Evolutionary conservation across 1,284 basidiomycete species (phyloP).

Genomic region (Cryptococcus sp.): DNA sequence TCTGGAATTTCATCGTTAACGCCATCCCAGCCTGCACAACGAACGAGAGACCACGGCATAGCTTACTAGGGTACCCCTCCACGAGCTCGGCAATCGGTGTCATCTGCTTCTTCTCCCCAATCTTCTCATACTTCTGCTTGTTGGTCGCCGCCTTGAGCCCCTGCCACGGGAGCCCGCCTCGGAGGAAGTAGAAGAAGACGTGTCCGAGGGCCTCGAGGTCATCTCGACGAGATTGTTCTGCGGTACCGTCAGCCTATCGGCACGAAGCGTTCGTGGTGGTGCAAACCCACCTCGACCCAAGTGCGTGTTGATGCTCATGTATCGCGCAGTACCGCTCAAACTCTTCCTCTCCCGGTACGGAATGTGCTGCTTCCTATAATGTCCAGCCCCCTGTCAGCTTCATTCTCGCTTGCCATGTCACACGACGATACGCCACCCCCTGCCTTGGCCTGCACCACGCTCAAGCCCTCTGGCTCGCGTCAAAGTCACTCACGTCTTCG

Average conservation of each 20-base stretch:
- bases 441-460: not conserved
- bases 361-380: constrained; percentile 75
- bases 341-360: constrained; percentile 94
- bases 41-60: constrained; percentile 23
- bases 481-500: constrained; percentile 61
- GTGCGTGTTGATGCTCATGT: constrained; percentile 98
- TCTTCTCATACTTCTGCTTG: constrained; percentile 99
- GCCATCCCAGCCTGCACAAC: not conserved
- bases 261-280: not conserved
- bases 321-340: constrained; percentile 81
- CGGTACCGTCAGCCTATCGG: not conserved
- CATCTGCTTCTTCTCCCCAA: constrained; percentile 99
- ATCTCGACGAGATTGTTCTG: constrained; percentile 90
- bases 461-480: not conserved
- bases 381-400: not conserved
- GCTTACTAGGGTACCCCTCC: constrained; percentile 83
- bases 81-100: constrained; percentile 92
- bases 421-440: not conserved
- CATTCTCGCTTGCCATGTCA: no score
- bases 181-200: constrained; percentile 98
- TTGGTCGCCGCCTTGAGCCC: constrained; percentile 96
- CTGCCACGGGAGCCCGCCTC: constrained; percentile 94
- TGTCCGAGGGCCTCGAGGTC: constrained; percentile 93
- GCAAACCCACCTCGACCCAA: constrained; percentile 70
- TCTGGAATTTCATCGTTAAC: constrained; percentile 48